Conservation (phyloP, 495 filamentous ascomycete genomes). For the Daldinia decipiens region DNA sequence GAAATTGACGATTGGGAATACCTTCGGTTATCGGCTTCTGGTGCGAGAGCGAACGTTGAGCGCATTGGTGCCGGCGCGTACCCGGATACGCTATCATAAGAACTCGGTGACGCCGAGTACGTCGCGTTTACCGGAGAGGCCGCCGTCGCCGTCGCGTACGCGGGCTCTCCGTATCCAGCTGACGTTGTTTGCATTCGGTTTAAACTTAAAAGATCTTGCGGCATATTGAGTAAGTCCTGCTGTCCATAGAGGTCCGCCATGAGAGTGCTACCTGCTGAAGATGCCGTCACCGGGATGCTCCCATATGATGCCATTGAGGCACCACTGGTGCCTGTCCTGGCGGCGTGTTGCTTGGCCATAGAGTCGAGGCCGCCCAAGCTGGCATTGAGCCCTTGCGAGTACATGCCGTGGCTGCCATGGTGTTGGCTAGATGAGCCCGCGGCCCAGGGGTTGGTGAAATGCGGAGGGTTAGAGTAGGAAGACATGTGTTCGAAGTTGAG, state of each 20-base stretch:
- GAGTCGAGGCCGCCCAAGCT: conserved; percentile 59
- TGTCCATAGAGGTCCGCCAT: conserved; percentile 70
- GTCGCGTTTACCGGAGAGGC: conserved; percentile 71
- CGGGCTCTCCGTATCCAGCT: conserved; percentile 58
- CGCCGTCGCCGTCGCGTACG: conserved; percentile 61
- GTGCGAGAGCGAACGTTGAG: conserved; percentile 64
- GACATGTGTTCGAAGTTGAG: conserved; percentile 82
- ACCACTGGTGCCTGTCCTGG: conserved; percentile 67
- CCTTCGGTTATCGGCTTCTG: conserved; percentile 74
- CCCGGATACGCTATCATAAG: conserved; percentile 68
- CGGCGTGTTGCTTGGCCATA: conserved; percentile 59
- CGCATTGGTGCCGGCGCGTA: conserved; percentile 73
- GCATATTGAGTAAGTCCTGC: conserved; percentile 76
- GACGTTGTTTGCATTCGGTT: conserved; percentile 63
- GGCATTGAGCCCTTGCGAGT: conserved; percentile 63
- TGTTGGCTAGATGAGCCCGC: conserved; percentile 66
- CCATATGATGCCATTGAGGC: conserved; percentile 78
- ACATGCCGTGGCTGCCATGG: conserved; percentile 64
- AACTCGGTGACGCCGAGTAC: conserved; percentile 74
- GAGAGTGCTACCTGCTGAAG: conserved; percentile 78
- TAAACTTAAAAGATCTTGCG: conserved; percentile 75
- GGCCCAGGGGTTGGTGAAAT: conserved; percentile 94
- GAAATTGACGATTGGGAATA: conserved; percentile 91
- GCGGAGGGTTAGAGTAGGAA: conserved; percentile 71
- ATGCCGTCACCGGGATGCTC: conserved; percentile 73